Conservation (phyloP, 306 rosid genomes). For the Dryas octopetala region DNA sequence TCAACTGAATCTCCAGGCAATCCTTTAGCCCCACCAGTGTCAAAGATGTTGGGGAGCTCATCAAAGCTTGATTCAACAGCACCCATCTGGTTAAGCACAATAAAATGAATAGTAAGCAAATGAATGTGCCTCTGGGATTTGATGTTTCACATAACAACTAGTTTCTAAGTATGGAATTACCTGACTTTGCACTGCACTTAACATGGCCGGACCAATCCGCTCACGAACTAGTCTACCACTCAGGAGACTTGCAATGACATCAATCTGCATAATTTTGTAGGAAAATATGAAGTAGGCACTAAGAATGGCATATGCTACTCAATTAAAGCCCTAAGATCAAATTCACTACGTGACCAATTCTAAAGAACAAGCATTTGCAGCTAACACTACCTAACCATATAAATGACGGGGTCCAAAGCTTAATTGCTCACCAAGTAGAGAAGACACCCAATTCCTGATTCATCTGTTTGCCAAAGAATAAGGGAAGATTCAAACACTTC, state of each 20-base stretch:
- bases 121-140: constrained; percentile 14
- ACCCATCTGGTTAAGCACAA: constrained; percentile 65
- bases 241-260: constrained; percentile 89
- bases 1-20: constrained; percentile 83
- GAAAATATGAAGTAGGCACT: constrained; percentile 24
- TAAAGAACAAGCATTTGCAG: neutral
- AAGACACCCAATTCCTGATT: constrained; percentile 94
- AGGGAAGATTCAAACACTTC: constrained; percentile 98
- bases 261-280: constrained; percentile 58
- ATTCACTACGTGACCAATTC: neutral
- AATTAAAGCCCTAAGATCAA: constrained; percentile 9
- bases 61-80: constrained; percentile 84
- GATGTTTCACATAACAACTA: constrained; percentile 1
- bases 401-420: constrained; percentile 14
- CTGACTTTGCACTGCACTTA: constrained; percentile 99
- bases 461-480: constrained; percentile 98
- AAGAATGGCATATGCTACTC: neutral
- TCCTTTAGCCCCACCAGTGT: constrained; percentile 81
- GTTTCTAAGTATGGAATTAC: constrained; percentile 42
- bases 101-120: constrained; percentile 28
- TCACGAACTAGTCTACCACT: constrained; percentile 98
- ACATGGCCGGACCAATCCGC: constrained; percentile 97
- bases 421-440: constrained; percentile 75
- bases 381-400: constrained; percentile 9
- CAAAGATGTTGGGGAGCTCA: constrained; percentile 83